These are phyloP conservation scores for Inga oerstediana DNA, from an alignment of 306 rosid species.

Conservation along the genomic window DNA sequence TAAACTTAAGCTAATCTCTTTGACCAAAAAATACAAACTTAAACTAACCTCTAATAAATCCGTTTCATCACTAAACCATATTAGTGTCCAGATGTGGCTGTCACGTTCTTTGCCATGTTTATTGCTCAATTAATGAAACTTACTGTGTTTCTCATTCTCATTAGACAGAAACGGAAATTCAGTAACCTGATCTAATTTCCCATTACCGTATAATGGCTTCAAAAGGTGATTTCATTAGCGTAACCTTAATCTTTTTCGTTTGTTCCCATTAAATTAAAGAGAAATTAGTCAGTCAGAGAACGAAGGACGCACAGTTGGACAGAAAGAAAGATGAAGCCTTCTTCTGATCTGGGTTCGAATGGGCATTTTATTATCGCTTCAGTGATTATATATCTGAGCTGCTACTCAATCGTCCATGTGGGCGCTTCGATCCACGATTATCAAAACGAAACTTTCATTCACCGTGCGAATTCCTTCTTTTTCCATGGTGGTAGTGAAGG, in stretches of 20 bases:
- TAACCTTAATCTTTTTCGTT: background rate
- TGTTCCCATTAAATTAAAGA: background rate
- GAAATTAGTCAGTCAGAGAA: slow-evolving; percentile 10
- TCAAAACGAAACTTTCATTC: slow-evolving; percentile 57
- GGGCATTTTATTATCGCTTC: slow-evolving; percentile 18
- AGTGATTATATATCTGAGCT: slow-evolving; percentile 31
- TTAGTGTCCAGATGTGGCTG: background rate
- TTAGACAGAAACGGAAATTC: background rate
- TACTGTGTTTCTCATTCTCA: background rate
- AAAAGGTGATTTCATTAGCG: background rate
- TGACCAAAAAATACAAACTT: too few relatives aligned
- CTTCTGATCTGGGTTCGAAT: slow-evolving; percentile 43
- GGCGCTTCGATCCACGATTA: slow-evolving; percentile 82
- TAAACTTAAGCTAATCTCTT: too few relatives aligned
- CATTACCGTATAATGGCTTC: background rate
- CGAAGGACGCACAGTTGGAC: background rate
- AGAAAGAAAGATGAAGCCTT: slow-evolving; percentile 2
- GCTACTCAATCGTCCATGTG: slow-evolving; percentile 36
- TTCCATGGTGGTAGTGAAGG: slow-evolving; percentile 89
- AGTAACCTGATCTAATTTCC: background rate
- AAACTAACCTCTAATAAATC: too few relatives aligned
- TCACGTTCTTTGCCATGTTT: background rate
- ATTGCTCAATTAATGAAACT: background rate
- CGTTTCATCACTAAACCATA: background rate
- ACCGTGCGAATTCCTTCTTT: slow-evolving; percentile 75